Evolutionary conservation across 1,139 yeast species (phyloP).

Genomic region (Lodderomyces margitis): DNA sequence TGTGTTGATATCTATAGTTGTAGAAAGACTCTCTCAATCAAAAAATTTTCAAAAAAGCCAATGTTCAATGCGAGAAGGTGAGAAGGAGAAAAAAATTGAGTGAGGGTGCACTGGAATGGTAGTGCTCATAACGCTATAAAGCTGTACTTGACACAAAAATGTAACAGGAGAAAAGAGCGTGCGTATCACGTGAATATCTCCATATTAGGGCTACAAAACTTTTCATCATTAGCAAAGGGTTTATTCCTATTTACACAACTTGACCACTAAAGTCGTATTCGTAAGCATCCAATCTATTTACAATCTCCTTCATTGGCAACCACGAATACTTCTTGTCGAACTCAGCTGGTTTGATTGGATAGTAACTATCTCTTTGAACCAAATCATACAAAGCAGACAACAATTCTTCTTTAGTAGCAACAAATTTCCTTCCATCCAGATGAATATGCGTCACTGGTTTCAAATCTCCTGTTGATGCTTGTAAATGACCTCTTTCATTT

Average conservation of each 20-base stretch:
- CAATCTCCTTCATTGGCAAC: conserved; percentile 42
- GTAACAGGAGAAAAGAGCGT: not conserved
- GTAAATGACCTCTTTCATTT: conserved; percentile 16
- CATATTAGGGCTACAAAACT: conserved; percentile 5
- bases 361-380: conserved; percentile 48
- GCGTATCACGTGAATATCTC: conserved; percentile 2
- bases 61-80: not conserved
- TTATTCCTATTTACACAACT: conserved; percentile 14
- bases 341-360: conserved; percentile 28
- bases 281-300: conserved; percentile 35
- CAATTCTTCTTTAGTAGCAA: conserved; percentile 64
- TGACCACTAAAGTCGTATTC: conserved; percentile 33
- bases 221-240: not conserved
- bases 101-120: too few species aligned
- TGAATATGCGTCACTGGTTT: conserved; percentile 53
- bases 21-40: conserved; percentile 4
- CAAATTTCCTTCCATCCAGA: conserved; percentile 45
- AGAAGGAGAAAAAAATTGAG: not conserved
- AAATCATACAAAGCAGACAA: conserved; percentile 52
- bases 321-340: conserved; percentile 29
- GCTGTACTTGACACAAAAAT: not conserved
- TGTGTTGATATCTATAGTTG: conserved; percentile 15
- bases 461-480: conserved; percentile 23
- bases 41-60: conserved; percentile 12
- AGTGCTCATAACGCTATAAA: too few species aligned